Base-by-base conservation (phyloP, 257 asterid species). In the Solanum sitiens region DNA sequence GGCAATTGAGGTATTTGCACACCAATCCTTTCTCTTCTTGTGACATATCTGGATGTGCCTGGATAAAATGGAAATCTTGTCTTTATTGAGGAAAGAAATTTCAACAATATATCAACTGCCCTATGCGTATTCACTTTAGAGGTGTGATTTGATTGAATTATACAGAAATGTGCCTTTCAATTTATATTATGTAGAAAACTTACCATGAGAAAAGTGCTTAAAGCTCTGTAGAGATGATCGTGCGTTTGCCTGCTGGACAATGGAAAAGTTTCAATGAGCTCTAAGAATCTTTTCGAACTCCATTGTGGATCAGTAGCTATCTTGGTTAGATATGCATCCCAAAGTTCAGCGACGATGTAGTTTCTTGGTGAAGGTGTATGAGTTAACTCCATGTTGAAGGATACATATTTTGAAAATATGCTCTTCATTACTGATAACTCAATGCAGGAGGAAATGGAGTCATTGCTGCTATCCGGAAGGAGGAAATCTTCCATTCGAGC, bases 1-100 rank as follows among this genome's bases (percentile, higher is more conserved):
- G 95, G 93, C 98, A 94, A 88, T 92, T 90, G 75, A 95, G 94
- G 88, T 93, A 90, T 79, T 93, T 93, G 93, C 98, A 94, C 21
- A 93, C 90, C 63, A 13, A 30, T 20, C 88, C 94, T 89, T 92
- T 95, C 90, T 93, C 96, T 73, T 94, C 95, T 87, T 92, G 95
- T 25, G 94, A 86, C 89, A 95, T 39, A 86, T 87, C 86, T 82
- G 93, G 90, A 92, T 93, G 96, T 27, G 90, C 91, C 95, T 92
- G 91, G 75, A 86, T 82, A 86, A 13, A 83, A 23, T 16, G 71
- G 40, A 80, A 47, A 18, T 0, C 8, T 27, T 30, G 16, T 45
- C 67, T 47, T 27, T 16, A 33, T 80, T 30, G 68, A 47, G 68
- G 44, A n/a, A 42, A 77, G 47, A 47, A 27, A 15, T 80, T 47